Evolutionary conservation across 768 basidiomycete genomes (phyloP), one percentile per base, ranked within the genome.

Genomic region (Porphyrellus cyaneotinctus): DNA sequence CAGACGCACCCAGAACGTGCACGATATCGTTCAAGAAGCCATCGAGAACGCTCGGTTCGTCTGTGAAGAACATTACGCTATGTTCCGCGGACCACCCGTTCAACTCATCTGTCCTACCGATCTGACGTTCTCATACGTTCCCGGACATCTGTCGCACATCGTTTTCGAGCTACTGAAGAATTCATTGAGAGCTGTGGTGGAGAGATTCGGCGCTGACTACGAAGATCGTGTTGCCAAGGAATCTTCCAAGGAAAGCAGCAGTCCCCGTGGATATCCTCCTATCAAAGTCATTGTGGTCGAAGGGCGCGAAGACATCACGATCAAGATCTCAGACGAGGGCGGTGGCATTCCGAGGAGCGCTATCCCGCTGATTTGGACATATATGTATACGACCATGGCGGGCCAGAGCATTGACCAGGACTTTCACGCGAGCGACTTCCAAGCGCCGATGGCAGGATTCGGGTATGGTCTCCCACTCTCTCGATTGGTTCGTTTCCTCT

Each of bases 271-370:
- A 49, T 67, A 64, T 51, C 63, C 62, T 46, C 64, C 60, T 26
- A 65, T 64, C 57, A 64, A 64, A 42, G 54, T 61, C 22, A 82
- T 97, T 53, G 95, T 97, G 22, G 91, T 95, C 1, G 95, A 97
- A 66, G 95, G 95, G 15, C 90, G 86, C 58, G 95, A 98, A 68
- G 95, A 98, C 66, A 97, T 98, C 60, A 98, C 95, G 11, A 91
- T 99, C 79, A 99, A 99, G 80, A 97, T 98, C 58, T 87, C 85
- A 2, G 95, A 99, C 67, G 95, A 99, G 68, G 95, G 95, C 6
- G 95, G 95, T 6, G 64, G 95, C 0, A 97, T 99, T 51, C 82
- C 93, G 24, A 72, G 75, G 73, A 87, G 78, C 57, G 91, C 90
- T 0, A 87, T 97, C 20, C 92, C 94, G 13, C 78, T 95, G 47